Evolutionary conservation across 2,329 filamentous ascomycete species (phyloP).

Genomic region (Alternaria incomplexa): DNA sequence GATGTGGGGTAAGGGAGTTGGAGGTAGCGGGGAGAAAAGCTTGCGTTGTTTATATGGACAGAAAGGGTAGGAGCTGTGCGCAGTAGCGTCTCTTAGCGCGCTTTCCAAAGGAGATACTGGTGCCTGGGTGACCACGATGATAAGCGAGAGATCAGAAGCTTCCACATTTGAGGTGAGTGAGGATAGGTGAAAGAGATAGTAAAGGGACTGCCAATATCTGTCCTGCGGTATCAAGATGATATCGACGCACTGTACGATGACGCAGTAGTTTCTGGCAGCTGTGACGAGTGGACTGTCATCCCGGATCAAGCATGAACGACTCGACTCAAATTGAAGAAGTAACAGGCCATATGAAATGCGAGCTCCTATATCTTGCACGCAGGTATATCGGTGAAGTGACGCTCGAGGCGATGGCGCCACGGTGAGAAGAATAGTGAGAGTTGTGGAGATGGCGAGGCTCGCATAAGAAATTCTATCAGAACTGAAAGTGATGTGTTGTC

Average conservation of each 20-base stretch:
- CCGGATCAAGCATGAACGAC: background rate
- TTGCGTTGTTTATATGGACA: slow-evolving; percentile 12
- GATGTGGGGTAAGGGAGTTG: background rate
- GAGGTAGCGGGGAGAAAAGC: background rate
- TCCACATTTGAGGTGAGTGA: background rate
- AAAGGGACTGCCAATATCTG: background rate
- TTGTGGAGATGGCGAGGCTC: background rate
- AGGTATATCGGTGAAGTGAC: background rate
- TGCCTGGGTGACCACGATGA: slow-evolving; percentile 1
- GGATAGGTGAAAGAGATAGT: slow-evolving; percentile 5
- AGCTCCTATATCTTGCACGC: background rate
- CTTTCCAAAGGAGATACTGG: background rate
- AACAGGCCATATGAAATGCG: background rate
- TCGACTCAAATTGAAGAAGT: background rate
- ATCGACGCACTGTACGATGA: background rate
- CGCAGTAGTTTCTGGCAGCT: background rate
- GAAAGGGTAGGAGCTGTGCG: slow-evolving; percentile 9
- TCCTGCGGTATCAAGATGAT: background rate
- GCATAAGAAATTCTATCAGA: background rate
- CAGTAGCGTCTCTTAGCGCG: slow-evolving; percentile 7
- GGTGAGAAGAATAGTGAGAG: background rate
- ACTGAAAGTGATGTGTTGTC: background rate
- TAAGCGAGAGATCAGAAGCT: slow-evolving; percentile 3
- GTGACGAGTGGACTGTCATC: background rate
- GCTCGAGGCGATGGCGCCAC: background rate